Evolutionary conservation across 2,329 filamentous ascomycete species (phyloP).

Genomic region (Phoma herbarum): DNA sequence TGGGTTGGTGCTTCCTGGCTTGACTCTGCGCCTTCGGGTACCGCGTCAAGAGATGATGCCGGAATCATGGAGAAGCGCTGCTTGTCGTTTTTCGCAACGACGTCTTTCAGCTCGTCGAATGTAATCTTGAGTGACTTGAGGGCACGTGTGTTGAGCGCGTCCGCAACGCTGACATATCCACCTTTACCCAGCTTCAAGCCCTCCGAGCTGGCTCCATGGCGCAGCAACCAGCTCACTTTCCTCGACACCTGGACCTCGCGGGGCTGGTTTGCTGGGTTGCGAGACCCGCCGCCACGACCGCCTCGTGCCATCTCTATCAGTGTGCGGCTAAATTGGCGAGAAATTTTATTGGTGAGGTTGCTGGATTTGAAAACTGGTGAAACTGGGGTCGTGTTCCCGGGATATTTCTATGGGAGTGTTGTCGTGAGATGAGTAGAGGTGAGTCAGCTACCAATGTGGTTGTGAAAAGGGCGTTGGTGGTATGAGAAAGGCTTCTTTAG

Average conservation of each 20-base stretch:
- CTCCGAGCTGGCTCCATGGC: slow-evolving; percentile 69
- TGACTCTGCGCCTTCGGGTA: background rate
- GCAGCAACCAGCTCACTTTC: slow-evolving; percentile 63
- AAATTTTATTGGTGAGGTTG: slow-evolving; percentile 28
- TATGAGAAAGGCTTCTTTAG: background rate
- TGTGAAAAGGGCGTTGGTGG: slow-evolving; percentile 13
- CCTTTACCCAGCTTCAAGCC: slow-evolving; percentile 65
- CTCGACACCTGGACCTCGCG: slow-evolving; percentile 59
- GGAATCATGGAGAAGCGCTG: slow-evolving; percentile 85
- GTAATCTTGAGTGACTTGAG: slow-evolving; percentile 76
- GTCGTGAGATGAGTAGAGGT: background rate
- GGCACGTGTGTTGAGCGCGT: slow-evolving; percentile 66
- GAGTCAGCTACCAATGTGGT: slow-evolving; percentile 9
- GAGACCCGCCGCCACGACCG: slow-evolving; percentile 48
- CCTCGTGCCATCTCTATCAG: slow-evolving; percentile 38
- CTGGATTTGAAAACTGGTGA: background rate
- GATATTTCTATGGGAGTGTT: background rate
- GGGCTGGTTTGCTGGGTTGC: slow-evolving; percentile 49
- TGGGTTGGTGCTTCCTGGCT: slow-evolving; percentile 7
- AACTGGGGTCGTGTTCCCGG: background rate
- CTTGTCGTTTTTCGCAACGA: slow-evolving; percentile 83
- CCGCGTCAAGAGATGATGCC: slow-evolving; percentile 39
- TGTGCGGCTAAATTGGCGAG: slow-evolving; percentile 24
- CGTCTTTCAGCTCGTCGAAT: slow-evolving; percentile 73
- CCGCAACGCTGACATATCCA: slow-evolving; percentile 68